phyloP scores from a whole-genome alignment of 257 asterid species.

The Solanum pennellii region DNA sequence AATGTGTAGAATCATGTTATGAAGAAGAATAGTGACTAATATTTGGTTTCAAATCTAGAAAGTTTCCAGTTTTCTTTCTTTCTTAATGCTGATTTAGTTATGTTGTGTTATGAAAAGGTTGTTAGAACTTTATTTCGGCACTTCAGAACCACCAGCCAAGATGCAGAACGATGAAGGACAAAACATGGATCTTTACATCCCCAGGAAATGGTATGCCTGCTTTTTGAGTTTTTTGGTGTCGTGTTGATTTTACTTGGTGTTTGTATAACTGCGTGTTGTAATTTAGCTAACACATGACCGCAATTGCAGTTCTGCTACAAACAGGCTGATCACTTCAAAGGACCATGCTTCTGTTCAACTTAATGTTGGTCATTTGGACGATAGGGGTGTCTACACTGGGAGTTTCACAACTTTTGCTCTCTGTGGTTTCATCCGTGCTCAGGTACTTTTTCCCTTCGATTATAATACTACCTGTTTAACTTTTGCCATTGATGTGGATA shows the following conservation, averaged over 20 bases:
- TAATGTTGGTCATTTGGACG: constrained; percentile 75
- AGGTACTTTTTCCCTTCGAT: constrained; percentile 14
- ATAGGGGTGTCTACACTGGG: constrained; percentile 55
- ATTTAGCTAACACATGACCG: not conserved
- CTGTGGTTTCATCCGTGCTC: constrained; percentile 88
- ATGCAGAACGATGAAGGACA: constrained; percentile 76
- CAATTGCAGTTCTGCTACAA: constrained; percentile 70
- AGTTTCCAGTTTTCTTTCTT: not conserved
- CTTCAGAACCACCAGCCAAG: constrained; percentile 7
- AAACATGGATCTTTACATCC: constrained; percentile 60
- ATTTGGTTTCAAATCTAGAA: not conserved
- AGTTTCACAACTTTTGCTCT: constrained; percentile 66
- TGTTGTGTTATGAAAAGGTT: not conserved
- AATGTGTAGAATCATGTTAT: not conserved
- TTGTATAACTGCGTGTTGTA: not conserved
- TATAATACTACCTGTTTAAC: not conserved
- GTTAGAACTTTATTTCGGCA: not conserved
- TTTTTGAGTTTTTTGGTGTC: not conserved
- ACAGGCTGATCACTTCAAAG: constrained; percentile 82
- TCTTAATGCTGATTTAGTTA: not conserved
- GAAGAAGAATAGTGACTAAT: not conserved
- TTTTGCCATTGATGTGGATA: not conserved
- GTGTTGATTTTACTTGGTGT: not conserved
- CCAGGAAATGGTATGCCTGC: constrained; percentile 42
- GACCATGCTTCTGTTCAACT: constrained; percentile 89